Evolutionary conservation across 192 early-diverging fungal genomes (phyloP), one percentile per base, ranked within the genome.

Genomic region (Backusella circina): DNA sequence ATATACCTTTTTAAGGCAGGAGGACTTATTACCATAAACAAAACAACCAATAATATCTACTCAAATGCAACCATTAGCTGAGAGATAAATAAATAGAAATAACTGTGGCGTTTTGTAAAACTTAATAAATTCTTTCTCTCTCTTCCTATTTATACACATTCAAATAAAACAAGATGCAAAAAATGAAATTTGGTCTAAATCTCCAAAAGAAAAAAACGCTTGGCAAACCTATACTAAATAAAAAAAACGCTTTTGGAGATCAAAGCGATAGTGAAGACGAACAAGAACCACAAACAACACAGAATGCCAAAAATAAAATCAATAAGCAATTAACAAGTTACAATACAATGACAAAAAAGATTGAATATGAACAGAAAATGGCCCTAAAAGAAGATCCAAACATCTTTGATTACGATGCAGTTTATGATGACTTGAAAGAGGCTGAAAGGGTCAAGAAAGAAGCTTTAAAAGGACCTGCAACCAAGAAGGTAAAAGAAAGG

Each of bases 401-500:
- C 54, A 84, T 91, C 2, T 95, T 91, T 83, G 92, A 94, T 71
- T 95, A 95, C 75, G 93, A 95, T 75, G 91, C 81, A 10, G 89
- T 90, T 1, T 95, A 92, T 77, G 93, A 95, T 64, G 85, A 87
- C 65, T 76, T 94, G 35, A 94, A 94, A 70, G 83, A 81, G 21
- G 84, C 73, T 1, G 91, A 92, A 44, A 81, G 76, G 13, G 79
- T 84, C 0, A 79, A 86, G 72, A 83, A 85, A 72, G 82, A 85
- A 65, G 77, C 84, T 30, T 76, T 82, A 21, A 89, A 91, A 36
- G 77, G 85, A 10, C 44, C 65, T 8, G 44, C 36, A 3, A 78
- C 51, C 28, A 81, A 88, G 37, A 84, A 88, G 57, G 88, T 80
- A 18, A 73, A 66, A 6, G 15, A 8, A 23, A 16, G 3, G 5